Evolutionary conservation across 805 yeast genomes (phyloP), one percentile per base, ranked within the genome.

Genomic region (Sugiyamaella boreocaroliniensis): DNA sequence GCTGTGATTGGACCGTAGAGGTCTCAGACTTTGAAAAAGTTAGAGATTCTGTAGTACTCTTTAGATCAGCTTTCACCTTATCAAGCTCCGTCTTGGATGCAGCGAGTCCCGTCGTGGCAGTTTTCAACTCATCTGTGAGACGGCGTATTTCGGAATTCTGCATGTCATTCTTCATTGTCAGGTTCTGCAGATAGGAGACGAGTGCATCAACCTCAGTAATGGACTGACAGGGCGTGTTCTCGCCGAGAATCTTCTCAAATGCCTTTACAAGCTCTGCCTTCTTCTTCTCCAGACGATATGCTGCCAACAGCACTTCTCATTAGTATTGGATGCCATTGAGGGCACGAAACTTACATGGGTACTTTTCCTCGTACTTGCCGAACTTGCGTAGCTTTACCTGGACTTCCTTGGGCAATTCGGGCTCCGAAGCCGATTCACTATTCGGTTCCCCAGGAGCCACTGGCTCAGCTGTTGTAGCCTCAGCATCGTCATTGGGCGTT

Each of bases 281-380:
- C 48, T 77, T 73, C 70, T 86, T 88, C 66, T 90, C 97, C 1
- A 76, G 71, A 63, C 89, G 86, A 70, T 88, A 93, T 0, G 98
- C 97, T 44, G 85, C 85, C 48, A 89, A 75, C 14, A 92, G 72
- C 43, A 60, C 62, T 42, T 15, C 34, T 16, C 22, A 20, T 22
- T 22, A 22, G 18, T 12, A 16, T 47, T 34, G 20, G 47, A 40
- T 7, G 18, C 41, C 14, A 29, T 42, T 49, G 19, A 2, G 20
- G 5, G 11, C 46, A 22, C 29, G 12, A 26, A 47, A 47, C 61
- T 32, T 49, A 60, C 81, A 71, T 0, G 99, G 99, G 64, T 93
- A 92, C 66, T 89, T 89, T 48, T 85, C 85, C 66, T 92, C 98
- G 67, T 90, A 92, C 66, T 89, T 89, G 52, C 77, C 80, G 63